These are phyloP conservation scores for Adenanthera pavonina DNA, from an alignment of 306 rosid species.

Conservation along the genomic window DNA sequence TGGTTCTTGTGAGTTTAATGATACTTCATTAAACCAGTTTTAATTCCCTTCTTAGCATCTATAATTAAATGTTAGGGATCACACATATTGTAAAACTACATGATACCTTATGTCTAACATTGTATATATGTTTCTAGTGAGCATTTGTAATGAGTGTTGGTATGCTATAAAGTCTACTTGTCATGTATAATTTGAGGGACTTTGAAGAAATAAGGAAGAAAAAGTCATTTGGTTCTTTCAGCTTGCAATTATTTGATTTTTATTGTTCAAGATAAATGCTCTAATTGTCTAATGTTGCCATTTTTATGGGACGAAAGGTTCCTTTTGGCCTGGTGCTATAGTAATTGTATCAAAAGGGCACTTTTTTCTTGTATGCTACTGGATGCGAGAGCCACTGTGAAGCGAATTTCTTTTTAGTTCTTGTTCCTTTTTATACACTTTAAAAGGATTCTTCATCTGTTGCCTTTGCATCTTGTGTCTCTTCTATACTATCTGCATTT, in stretches of 20 bases:
- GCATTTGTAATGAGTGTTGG: not conserved
- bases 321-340: not conserved
- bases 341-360: not conserved
- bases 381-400: not conserved
- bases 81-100: not conserved
- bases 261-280: not conserved
- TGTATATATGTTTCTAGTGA: not conserved
- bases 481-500: not conserved
- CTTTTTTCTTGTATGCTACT: not conserved
- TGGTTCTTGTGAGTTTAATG: constrained; percentile 76
- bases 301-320: not conserved
- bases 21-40: not conserved
- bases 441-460: not conserved
- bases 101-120: not conserved
- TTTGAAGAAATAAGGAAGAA: not conserved
- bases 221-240: not conserved
- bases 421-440: not conserved
- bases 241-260: not conserved
- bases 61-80: not conserved
- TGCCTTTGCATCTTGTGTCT: not conserved
- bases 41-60: not conserved
- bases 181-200: not conserved
- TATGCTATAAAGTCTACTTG: not conserved
- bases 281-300: not conserved
- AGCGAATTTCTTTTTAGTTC: not conserved